Evolutionary conservation across 768 basidiomycete genomes (phyloP).

Genomic region (Rhodotorula sphaerocarpa): DNA sequence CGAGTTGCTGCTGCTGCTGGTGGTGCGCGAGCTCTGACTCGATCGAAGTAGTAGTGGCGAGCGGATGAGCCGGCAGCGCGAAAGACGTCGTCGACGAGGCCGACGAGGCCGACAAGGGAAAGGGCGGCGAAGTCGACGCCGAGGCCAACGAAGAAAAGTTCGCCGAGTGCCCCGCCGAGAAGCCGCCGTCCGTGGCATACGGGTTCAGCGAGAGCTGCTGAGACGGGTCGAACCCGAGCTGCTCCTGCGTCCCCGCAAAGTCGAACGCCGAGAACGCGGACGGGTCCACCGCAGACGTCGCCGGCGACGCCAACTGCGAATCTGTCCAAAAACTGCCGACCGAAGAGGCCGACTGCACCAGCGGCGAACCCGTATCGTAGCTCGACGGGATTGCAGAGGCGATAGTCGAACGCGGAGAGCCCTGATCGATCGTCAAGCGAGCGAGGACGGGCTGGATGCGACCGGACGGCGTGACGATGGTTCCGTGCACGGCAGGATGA

Average conservation of each 20-base stretch:
- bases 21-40: too few relatives aligned
- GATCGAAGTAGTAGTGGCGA: too few relatives aligned
- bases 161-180: neutral
- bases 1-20: too few relatives aligned
- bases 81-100: neutral
- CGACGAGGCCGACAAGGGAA: neutral
- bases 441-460: conserved; percentile 5
- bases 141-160: too few relatives aligned
- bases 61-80: neutral
- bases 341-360: neutral
- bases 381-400: neutral
- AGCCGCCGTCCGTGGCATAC: neutral
- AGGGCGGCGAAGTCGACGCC: neutral
- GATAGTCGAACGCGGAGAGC: neutral
- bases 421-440: conserved; percentile 6
- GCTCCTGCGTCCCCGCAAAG: neutral
- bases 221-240: too few relatives aligned
- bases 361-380: neutral
- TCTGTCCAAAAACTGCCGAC: neutral
- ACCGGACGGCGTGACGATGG: neutral
- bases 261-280: neutral
- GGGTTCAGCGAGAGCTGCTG: too few relatives aligned
- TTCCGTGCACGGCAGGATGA: neutral
- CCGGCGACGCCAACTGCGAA: conserved; percentile 17
- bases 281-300: conserved; percentile 14